phyloP scores from a whole-genome alignment of 495 filamentous ascomycete species.

The Neurospora cerealis region DNA sequence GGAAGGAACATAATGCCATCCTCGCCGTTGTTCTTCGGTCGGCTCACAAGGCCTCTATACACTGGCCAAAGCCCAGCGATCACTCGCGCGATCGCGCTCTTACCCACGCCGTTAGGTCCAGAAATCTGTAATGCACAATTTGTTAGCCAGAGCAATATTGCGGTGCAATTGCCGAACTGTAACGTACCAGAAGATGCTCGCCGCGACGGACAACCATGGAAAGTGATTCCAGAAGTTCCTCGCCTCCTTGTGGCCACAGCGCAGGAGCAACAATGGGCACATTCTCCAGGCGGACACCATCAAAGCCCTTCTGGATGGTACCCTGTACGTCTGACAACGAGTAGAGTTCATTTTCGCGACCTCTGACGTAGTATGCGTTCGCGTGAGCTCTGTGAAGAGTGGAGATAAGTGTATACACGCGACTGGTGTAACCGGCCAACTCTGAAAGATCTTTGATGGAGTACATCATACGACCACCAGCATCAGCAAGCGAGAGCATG shows the following conservation, averaged over 20 bases:
- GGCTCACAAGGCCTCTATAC: slow-evolving; percentile 80
- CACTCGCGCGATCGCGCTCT: slow-evolving; percentile 79
- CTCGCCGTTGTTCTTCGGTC: slow-evolving; percentile 66
- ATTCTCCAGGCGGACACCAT: slow-evolving; percentile 86
- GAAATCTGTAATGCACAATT: slow-evolving; percentile 46
- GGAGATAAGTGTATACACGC: slow-evolving; percentile 89
- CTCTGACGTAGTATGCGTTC: slow-evolving; percentile 66
- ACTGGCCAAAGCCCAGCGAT: slow-evolving; percentile 94
- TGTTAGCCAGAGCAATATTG: not conserved
- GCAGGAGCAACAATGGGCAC: slow-evolving; percentile 86
- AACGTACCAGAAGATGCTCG: slow-evolving; percentile 68
- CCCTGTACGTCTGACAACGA: slow-evolving; percentile 87
- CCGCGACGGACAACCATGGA: slow-evolving; percentile 81
- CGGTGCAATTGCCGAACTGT: not conserved
- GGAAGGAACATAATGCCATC: slow-evolving; percentile 98
- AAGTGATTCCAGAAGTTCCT: slow-evolving; percentile 80
- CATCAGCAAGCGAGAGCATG: slow-evolving; percentile 95
- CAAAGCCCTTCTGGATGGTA: slow-evolving; percentile 85
- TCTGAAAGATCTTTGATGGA: slow-evolving; percentile 97
- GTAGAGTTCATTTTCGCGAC: slow-evolving; percentile 65
- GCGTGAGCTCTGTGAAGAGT: slow-evolving; percentile 92
- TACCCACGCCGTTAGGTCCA: slow-evolving; percentile 91
- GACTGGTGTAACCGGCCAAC: slow-evolving; percentile 87
- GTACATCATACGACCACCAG: slow-evolving; percentile 98
- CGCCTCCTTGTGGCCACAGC: slow-evolving; percentile 74